A percentile compares a stretch with the other conserved stretches of the same genome.
These are phyloP conservation scores for Basidioascus undulatus DNA, from an alignment of 768 basidiomycete species.

Conservation along the genomic window DNA sequence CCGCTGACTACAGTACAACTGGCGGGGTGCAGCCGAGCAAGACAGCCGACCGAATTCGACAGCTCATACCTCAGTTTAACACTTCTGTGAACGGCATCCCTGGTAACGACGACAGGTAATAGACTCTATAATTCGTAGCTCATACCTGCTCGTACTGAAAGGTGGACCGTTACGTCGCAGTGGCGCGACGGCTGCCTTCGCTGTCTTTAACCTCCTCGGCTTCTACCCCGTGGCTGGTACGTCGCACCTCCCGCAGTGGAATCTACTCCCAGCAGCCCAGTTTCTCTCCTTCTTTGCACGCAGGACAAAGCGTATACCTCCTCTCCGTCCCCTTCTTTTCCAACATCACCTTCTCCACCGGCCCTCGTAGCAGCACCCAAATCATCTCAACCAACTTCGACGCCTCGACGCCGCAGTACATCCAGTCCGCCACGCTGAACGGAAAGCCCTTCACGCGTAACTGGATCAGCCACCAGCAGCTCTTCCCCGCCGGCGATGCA, in stretches of 20 bases:
- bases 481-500: background rate
- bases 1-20: too few species aligned
- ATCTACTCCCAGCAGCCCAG: background rate
- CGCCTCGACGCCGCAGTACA: background rate
- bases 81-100: background rate
- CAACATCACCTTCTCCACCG: background rate
- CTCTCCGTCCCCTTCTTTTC: background rate
- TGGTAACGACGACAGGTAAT: background rate
- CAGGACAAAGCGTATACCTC: background rate
- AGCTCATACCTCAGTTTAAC: background rate
- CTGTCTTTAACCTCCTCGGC: background rate
- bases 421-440: background rate
- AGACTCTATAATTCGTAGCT: background rate
- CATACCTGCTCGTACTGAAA: background rate
- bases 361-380: background rate
- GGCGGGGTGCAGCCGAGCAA: too few species aligned
- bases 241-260: background rate
- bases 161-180: too few species aligned
- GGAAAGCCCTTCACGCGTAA: background rate
- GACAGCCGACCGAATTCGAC: background rate
- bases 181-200: background rate
- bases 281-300: background rate
- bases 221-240: background rate
- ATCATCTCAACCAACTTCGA: background rate
- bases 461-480: background rate